phyloP scores from a whole-genome alignment of 768 basidiomycete genomes.

The Tephrocybe sp. region DNA sequence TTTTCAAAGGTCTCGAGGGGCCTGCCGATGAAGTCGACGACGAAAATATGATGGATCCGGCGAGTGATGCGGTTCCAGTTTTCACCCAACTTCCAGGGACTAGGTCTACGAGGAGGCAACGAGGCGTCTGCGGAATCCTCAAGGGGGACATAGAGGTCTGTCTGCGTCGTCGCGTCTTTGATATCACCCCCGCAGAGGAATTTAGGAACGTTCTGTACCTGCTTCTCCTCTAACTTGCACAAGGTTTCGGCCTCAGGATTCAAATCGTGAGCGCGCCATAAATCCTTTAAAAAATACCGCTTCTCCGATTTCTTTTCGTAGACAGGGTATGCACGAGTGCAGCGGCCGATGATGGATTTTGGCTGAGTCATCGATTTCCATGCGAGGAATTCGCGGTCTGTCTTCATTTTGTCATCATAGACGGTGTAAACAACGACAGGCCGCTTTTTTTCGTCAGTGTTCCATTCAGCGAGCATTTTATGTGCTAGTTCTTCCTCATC shows the following conservation, averaged over 20 bases:
- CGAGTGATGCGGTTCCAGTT: conserved; percentile 2
- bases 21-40: conserved; percentile 18
- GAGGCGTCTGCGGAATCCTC: not conserved
- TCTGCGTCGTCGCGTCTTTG: conserved; percentile 16
- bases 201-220: conserved; percentile 20
- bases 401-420: not conserved
- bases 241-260: conserved; percentile 18
- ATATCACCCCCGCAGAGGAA: conserved; percentile 28
- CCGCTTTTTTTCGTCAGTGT: not conserved
- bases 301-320: conserved; percentile 9
- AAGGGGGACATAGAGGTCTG: not conserved
- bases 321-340: conserved; percentile 18
- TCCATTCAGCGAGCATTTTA: not conserved
- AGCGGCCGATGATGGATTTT: conserved; percentile 12
- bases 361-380: conserved; percentile 9
- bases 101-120: not conserved
- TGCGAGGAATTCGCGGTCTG: conserved; percentile 18
- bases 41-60: conserved; percentile 21
- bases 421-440: conserved; percentile 10
- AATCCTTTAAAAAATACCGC: conserved; percentile 25
- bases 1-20: conserved; percentile 9
- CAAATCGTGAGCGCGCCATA: conserved; percentile 17
- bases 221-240: not conserved
- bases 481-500: not conserved
- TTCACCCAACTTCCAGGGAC: conserved; percentile 15